Evolutionary conservation across 2,329 filamentous ascomycete genomes (phyloP).

Genomic region (Trichothecium sympodiale): DNA sequence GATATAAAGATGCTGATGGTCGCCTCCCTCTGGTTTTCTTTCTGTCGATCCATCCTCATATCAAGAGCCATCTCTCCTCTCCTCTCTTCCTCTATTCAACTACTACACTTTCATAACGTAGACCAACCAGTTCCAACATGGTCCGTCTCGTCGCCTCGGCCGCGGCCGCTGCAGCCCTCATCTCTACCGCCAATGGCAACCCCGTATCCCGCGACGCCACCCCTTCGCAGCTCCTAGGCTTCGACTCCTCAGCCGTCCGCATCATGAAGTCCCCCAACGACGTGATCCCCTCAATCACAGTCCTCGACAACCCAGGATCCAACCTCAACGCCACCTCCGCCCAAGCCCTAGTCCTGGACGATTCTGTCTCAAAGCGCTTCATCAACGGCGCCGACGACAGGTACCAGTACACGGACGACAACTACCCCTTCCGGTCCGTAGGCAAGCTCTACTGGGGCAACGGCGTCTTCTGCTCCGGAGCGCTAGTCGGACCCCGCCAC

Average conservation of each 20-base stretch:
- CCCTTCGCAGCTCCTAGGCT: constrained; percentile 1
- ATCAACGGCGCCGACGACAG: constrained; percentile 13
- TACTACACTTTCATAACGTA: no score
- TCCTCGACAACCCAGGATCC: not conserved
- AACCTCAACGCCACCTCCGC: not conserved
- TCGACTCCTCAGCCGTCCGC: not conserved
- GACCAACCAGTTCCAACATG: no score
- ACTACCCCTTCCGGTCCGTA: constrained; percentile 11
- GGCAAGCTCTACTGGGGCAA: constrained; percentile 11
- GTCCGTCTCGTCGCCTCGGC: not conserved
- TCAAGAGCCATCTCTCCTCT: no score
- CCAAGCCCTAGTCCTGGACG: not conserved
- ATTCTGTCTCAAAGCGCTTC: constrained; percentile 8
- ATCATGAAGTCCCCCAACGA: not conserved
- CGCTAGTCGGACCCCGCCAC: constrained; percentile 15
- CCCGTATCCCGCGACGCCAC: not conserved
- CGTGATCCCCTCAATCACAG: constrained; percentile 1
- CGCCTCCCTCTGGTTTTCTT: no score
- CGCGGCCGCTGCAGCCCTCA: not conserved
- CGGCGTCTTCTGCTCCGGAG: constrained; percentile 14
- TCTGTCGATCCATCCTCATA: no score
- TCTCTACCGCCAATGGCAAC: not conserved
- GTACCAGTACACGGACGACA: constrained; percentile 7
- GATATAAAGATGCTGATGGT: no score
- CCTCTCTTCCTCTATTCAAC: no score